Evolutionary conservation across 768 basidiomycete species (phyloP).

Genomic region (Tricholoma sp.): DNA sequence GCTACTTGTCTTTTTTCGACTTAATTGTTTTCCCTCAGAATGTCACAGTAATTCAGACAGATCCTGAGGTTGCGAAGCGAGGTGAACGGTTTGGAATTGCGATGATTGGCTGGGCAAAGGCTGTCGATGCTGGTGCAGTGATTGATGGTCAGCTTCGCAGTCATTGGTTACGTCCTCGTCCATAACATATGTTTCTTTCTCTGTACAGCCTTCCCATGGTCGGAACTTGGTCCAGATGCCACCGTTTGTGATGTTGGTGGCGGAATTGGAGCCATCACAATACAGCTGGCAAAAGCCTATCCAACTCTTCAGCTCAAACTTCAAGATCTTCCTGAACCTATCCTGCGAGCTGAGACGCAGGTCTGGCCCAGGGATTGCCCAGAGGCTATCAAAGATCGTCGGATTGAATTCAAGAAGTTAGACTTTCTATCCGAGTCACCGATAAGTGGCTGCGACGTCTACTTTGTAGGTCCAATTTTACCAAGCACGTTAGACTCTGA

Average conservation of each 20-base stretch:
- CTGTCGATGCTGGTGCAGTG: too few relatives aligned
- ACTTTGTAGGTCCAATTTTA: slow-evolving; percentile 32
- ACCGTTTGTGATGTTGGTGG: slow-evolving; percentile 34
- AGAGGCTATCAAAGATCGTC: slow-evolving; percentile 20
- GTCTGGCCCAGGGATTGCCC: slow-evolving; percentile 28
- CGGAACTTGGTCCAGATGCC: slow-evolving; percentile 11
- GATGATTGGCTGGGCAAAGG: too few relatives aligned
- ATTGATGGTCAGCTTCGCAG: too few relatives aligned
- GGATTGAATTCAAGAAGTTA: slow-evolving; percentile 28
- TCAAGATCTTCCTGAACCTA: slow-evolving; percentile 27
- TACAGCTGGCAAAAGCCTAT: slow-evolving; percentile 24
- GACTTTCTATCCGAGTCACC: slow-evolving; percentile 33
- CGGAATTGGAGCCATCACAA: slow-evolving; percentile 26
- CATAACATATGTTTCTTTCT: too few relatives aligned
- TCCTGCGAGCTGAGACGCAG: slow-evolving; percentile 21
- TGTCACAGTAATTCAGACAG: too few relatives aligned
- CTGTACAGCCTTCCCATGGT: slow-evolving; percentile 34
- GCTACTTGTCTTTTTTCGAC: too few relatives aligned
- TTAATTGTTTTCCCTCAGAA: too few relatives aligned
- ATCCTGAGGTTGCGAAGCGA: too few relatives aligned
- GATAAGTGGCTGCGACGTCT: slow-evolving; percentile 26
- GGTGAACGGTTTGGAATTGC: too few relatives aligned
- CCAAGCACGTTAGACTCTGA: too few relatives aligned
- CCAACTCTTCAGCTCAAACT: slow-evolving; percentile 27
- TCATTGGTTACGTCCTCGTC: too few relatives aligned